Conservation (phyloP, 345 rosid genomes). For the Eutrema heterophyllum region DNA sequence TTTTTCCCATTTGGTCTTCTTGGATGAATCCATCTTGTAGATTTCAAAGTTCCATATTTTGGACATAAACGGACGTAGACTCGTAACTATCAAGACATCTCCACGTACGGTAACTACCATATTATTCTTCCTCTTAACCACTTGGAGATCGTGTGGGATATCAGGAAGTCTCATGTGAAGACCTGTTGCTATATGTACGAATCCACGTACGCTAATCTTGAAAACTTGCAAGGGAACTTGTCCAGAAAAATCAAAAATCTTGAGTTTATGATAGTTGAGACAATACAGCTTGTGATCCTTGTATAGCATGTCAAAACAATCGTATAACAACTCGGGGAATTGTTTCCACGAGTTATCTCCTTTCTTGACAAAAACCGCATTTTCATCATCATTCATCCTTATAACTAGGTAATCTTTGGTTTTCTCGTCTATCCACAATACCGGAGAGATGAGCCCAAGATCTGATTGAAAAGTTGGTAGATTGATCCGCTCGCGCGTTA, state of each 20-base stretch:
- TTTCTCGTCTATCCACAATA: too few relatives aligned
- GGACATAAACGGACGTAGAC: neutral
- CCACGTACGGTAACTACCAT: neutral
- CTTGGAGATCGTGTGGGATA: too few relatives aligned
- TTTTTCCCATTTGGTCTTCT: neutral
- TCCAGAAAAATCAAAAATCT: neutral
- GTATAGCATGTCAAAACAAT: neutral
- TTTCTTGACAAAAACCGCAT: neutral
- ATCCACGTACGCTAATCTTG: too few relatives aligned
- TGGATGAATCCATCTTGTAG: neutral
- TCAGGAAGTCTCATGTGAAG: too few relatives aligned
- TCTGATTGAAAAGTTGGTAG: neutral
- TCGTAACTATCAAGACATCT: too few relatives aligned
- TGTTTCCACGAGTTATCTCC: neutral
- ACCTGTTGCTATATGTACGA: too few relatives aligned
- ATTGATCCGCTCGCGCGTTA: neutral
- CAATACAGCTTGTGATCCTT: neutral
- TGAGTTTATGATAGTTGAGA: neutral
- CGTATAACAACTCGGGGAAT: neutral
- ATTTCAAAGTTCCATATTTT: neutral
- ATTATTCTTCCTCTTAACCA: too few relatives aligned
- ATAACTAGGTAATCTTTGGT: too few relatives aligned
- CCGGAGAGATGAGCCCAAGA: too few relatives aligned
- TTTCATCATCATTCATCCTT: too few relatives aligned
- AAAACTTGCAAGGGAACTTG: neutral